These are phyloP conservation scores for Purshia tridentata DNA, from an alignment of 306 rosid genomes.

Conservation along the genomic window DNA sequence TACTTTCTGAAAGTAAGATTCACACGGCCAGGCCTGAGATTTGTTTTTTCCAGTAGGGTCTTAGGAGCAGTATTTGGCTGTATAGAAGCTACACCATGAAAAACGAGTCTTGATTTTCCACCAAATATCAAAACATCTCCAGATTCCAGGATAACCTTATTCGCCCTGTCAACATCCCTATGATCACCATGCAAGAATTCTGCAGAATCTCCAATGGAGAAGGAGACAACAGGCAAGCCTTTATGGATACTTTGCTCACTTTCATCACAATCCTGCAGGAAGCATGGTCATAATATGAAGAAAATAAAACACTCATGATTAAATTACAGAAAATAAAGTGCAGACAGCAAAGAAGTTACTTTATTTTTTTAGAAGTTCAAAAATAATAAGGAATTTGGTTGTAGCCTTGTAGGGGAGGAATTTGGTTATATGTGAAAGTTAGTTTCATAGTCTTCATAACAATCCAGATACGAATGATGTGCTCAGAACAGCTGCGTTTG, in stretches of 20 bases:
- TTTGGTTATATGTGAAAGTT: background rate
- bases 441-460: background rate
- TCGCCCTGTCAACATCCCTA: slow-evolving; percentile 44
- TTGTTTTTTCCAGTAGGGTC: slow-evolving; percentile 37
- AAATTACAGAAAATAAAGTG: background rate
- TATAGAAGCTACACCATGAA: slow-evolving; percentile 66
- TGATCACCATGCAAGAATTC: slow-evolving; percentile 54
- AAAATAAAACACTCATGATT: background rate
- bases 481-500: background rate
- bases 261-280: slow-evolving; percentile 71
- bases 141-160: slow-evolving; percentile 44
- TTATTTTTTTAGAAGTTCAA: background rate
- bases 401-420: background rate
- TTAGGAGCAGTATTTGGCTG: slow-evolving; percentile 47
- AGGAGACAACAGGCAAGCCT: slow-evolving; percentile 71
- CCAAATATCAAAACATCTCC: slow-evolving; percentile 90
- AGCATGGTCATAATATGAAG: background rate
- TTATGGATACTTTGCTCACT: slow-evolving; percentile 40
- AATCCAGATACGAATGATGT: background rate
- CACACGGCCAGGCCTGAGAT: slow-evolving; percentile 60
- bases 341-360: background rate
- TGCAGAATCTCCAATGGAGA: slow-evolving; percentile 83
- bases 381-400: background rate
- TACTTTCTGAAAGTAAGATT: slow-evolving; percentile 79
- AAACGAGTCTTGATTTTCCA: slow-evolving; percentile 62